Base-by-base conservation (phyloP, 2,329 filamentous ascomycete genomes). In the Fusarium sp. region DNA sequence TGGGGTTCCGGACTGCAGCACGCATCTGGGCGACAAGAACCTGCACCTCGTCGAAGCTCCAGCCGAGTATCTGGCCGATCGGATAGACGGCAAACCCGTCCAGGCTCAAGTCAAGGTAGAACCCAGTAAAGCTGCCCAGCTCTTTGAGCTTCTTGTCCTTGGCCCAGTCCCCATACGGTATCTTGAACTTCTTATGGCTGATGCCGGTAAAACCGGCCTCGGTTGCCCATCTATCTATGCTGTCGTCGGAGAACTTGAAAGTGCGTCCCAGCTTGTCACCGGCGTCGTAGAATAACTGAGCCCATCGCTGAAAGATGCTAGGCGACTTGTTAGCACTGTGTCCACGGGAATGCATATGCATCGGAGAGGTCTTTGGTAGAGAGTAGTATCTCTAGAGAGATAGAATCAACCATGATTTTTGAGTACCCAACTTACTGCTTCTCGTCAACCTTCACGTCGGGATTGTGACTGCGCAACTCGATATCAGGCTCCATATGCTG, bases 261-360 rank as follows among this genome's bases (percentile, higher is more conserved):
- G 68, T 68, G 13, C 68, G 60, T 2, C 65, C 61, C 9, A 68
- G n/a, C 16, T 71, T 65, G 7, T 71, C 61, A 4, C 65, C 65
- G 10, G 68, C 68, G 45, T 68, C 65, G 37, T 64, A 68, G 43
- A 71, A 71, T 2, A 71, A 56, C 61, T 68, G 64, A 5, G 68
- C 65, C 68, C 68, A 71, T 43, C 31, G 31, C 31, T 33, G 31
- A 33, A 33, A 33, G 31, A 33, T 33, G 31, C 31, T 33, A 14
- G 13, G 31, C 13, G 31, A 6, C 31, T 14, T 14, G 13, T 33
- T 14, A 33, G 31, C 31, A 5, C 31, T 13, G 13, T 33, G 6
- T 33, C 31, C 5, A 33, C 13, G 31, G 31, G 11, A 33, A 33
- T 33, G 29, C 29, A 31, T 10, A 31, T 35, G 33, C 4, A 35